Evolutionary conservation across 1,284 basidiomycete genomes (phyloP), one percentile per base, ranked within the genome.

Genomic region (Irpex lacteus): DNA sequence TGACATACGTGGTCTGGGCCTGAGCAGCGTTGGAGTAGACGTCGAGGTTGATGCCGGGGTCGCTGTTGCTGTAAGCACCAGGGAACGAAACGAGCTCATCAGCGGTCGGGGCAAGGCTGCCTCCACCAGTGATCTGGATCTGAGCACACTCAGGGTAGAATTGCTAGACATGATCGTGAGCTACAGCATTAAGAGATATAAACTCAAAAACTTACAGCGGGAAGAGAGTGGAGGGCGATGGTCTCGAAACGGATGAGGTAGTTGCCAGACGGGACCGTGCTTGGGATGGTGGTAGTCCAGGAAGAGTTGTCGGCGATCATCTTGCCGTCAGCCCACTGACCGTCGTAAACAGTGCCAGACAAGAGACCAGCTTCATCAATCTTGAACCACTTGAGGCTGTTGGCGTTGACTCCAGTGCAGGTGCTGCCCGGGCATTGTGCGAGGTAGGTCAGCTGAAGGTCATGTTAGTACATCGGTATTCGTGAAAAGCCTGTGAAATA

Each of bases 121-220:
- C 83, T 49, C 82, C 80, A 58, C 79, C 80, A 32, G 80, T 81
- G 69, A 85, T 81, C 32, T 71, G 63, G 59, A 85, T 76, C 69
- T 85, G 84, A 15, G 83, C 83, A 66, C 83, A 85, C 72, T 85
- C 84, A 4, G 83, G 81, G 70, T 86, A 86, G 70, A 85, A 77
- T 82, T 83, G 83, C 81, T 82, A 36, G 7, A 18, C 11, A 18
- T 49, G 52, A 56, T 37, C 6, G 26, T 21, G 38, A 18, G 15
- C 47, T 13, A 56, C 61, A 49, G 47, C 18, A 52, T 13, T 21
- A 18, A n/a, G 50, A 52, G 50, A 18, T n/a, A 13, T n/a, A 36
- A n/a, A 13, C 13, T 44, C 36, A 44, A 40, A 38, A 26, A 73
- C 79, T 60, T 67, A 82, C 82, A 66, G 83, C 83, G 52, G 83